Percentiles rank a stretch among this genome's conserved stretches.
Evolutionary conservation across 106 monocot genomes (phyloP).

Genomic region (Acorus calamus): DNA sequence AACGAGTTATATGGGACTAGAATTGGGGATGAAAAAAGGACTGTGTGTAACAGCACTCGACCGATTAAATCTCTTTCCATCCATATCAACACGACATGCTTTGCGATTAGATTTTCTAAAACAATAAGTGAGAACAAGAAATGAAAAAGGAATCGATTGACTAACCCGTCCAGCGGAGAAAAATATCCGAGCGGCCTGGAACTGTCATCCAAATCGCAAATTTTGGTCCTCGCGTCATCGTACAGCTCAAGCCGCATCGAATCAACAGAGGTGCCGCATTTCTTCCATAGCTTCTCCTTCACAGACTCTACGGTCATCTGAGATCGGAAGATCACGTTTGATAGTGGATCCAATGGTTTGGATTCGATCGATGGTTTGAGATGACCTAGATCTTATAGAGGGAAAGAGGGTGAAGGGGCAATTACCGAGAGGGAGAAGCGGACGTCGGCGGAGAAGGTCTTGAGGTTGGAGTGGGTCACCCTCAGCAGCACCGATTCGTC

Average conservation of each 20-base stretch:
- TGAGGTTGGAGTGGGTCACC: constrained; percentile 82
- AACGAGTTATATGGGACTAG: too few relatives aligned
- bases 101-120: too few relatives aligned
- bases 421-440: constrained; percentile 63
- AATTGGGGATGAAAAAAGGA: too few relatives aligned
- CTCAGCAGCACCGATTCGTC: constrained; percentile 60
- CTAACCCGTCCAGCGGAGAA: constrained; percentile 67
- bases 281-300: constrained; percentile 93
- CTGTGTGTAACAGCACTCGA: too few relatives aligned
- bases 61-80: too few relatives aligned
- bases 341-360: too few relatives aligned
- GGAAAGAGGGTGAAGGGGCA: neutral
- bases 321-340: too few relatives aligned
- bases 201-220: constrained; percentile 53
- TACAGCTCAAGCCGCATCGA: constrained; percentile 80
- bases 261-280: constrained; percentile 72
- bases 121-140: neutral
- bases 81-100: too few relatives aligned
- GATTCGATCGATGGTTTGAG: too few relatives aligned
- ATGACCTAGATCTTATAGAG: too few relatives aligned
- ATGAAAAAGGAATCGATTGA: neutral
- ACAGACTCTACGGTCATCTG: constrained; percentile 62
- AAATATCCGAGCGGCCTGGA: constrained; percentile 66
- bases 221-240: constrained; percentile 56
- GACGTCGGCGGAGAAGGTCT: constrained; percentile 65